Evolutionary conservation across 2,329 filamentous ascomycete genomes (phyloP), one percentile per base, ranked within the genome.

Genomic region (Aureobasidium sp.): DNA sequence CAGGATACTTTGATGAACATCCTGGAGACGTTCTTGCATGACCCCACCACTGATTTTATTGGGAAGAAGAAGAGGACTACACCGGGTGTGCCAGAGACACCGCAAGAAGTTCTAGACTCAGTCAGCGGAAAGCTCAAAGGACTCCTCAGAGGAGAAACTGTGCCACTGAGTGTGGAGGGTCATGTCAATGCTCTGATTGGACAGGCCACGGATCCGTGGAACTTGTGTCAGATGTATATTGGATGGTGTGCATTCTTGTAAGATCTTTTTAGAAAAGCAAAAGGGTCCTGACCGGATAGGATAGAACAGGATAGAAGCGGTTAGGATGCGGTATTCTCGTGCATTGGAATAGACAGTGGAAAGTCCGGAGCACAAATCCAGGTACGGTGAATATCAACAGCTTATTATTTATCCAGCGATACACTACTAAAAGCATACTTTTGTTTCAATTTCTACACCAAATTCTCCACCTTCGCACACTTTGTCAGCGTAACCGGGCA

Each of bases 1-100:
- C 89, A 97, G 74, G 95, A 99, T 75, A 96, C 93, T 42, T 79
- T 99, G 63, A 96, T 99, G 87, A 97, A 93, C 0, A 93, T 99
- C 55, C 81, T 99, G 1, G 95, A 99, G 77, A 92, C 94, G 0
- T 99, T 99, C 71, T 84, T 99, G 66, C 92, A 99, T 71, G 94
- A 99, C 72, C 94, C 94, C 0, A 97, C 95, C 15, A 86, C 96
- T 13, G 95, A 99, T 71, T 86, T 97, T 65, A 85, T 97, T 69
- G 88, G 88, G 58, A 91, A 88, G 66, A 76, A 82, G 76, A 82
- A 80, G 70, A 79, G 79, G 67, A 79, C 77, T 55, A 79, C 79
- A 57, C 71, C 72, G 7, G 73, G 82, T 70, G 81, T 88, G 34
- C 85, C 87, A 6, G 85, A 87, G 62, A 89, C 86, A 34, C 86